Percentiles rank a stretch among this genome's conserved stretches.
Conservation (phyloP, 495 filamentous ascomycete species). For the Thermothielavioides terrestris region DNA sequence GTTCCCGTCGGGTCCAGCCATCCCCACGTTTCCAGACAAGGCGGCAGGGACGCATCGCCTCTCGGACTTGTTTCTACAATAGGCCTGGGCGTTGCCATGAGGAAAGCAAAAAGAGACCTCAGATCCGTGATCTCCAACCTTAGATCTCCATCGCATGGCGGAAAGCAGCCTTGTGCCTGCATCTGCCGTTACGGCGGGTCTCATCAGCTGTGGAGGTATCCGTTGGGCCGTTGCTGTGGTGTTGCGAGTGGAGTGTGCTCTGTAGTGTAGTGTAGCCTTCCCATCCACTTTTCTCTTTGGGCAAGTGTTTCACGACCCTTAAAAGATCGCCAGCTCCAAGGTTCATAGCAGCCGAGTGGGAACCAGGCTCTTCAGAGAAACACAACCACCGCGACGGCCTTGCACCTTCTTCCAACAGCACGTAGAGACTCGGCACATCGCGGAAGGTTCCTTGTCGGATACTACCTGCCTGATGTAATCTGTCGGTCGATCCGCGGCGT, state of each 20-base stretch:
- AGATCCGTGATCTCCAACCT: constrained; percentile 24
- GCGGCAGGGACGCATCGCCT: constrained; percentile 15
- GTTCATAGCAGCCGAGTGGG: constrained; percentile 2
- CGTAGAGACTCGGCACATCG: neutral
- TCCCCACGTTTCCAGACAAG: constrained; percentile 20
- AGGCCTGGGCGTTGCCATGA: constrained; percentile 18
- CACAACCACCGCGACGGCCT: neutral
- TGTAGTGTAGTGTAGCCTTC: too few species aligned
- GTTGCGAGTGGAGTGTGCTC: neutral
- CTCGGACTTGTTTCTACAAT: constrained; percentile 27
- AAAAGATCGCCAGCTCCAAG: neutral
- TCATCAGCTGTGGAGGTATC: too few species aligned
- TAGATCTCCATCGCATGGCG: constrained; percentile 12
- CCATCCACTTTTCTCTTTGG: neutral
- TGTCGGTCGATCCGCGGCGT: neutral
- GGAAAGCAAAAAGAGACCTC: constrained; percentile 7
- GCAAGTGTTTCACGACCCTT: constrained; percentile 1
- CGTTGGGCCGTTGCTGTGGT: too few species aligned
- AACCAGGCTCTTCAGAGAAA: neutral
- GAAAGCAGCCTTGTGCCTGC: constrained; percentile 11
- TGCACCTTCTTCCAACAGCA: too few species aligned
- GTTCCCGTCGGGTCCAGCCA: constrained; percentile 2
- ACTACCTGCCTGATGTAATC: neutral
- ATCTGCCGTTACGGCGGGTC: neutral
- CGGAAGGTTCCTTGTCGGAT: neutral